These are phyloP conservation scores for Saturnispora diversa DNA, from an alignment of 805 yeast species.

Conservation along the genomic window DNA sequence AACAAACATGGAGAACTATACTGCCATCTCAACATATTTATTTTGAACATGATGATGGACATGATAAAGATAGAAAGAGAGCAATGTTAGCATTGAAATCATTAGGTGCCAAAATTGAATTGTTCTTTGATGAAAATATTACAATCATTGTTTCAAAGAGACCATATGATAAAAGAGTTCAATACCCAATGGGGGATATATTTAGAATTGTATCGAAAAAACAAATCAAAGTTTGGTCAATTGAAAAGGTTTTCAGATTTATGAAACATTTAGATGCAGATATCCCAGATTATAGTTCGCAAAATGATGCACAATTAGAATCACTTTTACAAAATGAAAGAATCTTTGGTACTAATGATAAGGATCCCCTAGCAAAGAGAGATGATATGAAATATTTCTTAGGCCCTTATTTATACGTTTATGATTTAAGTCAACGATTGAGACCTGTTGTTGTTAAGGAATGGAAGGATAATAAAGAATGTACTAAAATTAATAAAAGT, in stretches of 20 bases:
- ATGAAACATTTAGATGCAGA: slow-evolving; percentile 52
- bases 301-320: slow-evolving; percentile 33
- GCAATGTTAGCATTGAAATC: slow-evolving; percentile 31
- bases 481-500: slow-evolving; percentile 54
- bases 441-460: slow-evolving; percentile 80
- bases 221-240: slow-evolving; percentile 78
- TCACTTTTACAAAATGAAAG: slow-evolving; percentile 77
- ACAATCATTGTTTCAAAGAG: slow-evolving; percentile 77
- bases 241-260: slow-evolving; percentile 77
- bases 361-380: slow-evolving; percentile 77
- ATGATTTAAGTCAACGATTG: slow-evolving; percentile 68
- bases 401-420: slow-evolving; percentile 65
- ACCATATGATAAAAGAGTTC: slow-evolving; percentile 32
- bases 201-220: slow-evolving; percentile 52
- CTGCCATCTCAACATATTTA: slow-evolving; percentile 50
- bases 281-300: slow-evolving; percentile 18
- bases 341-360: slow-evolving; percentile 75
- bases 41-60: slow-evolving; percentile 40
- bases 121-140: slow-evolving; percentile 51
- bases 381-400: slow-evolving; percentile 81
- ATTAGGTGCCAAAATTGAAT: slow-evolving; percentile 50
- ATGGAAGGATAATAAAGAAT: slow-evolving; percentile 47
- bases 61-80: slow-evolving; percentile 29
- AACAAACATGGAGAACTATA: slow-evolving; percentile 49
- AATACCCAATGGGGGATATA: slow-evolving; percentile 51